Evolutionary conservation across 768 basidiomycete genomes (phyloP).

Genomic region (Leccinum rimulosum): DNA sequence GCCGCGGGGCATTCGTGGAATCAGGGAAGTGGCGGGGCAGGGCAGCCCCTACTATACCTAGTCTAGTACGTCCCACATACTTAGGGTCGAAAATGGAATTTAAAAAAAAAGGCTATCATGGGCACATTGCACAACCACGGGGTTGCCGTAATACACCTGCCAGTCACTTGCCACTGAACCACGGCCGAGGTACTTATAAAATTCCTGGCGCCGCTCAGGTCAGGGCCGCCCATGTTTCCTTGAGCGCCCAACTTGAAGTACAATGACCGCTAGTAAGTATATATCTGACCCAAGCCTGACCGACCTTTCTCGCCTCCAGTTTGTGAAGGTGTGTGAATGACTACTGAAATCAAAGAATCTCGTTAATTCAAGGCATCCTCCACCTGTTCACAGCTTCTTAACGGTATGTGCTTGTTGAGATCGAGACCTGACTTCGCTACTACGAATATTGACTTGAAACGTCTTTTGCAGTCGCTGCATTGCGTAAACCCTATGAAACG

Average conservation of each 20-base stretch:
- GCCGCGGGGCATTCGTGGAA: too few relatives aligned
- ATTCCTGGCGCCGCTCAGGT: too few relatives aligned
- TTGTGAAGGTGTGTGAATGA: constrained; percentile 17
- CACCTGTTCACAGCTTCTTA: constrained; percentile 12
- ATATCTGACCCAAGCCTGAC: constrained; percentile 1
- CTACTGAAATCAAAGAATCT: neutral
- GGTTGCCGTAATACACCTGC: too few relatives aligned
- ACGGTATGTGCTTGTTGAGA: constrained; percentile 9
- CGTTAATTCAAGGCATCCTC: neutral
- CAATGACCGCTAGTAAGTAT: constrained; percentile 7
- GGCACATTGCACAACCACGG: too few relatives aligned
- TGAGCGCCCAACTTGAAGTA: neutral
- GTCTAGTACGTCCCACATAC: too few relatives aligned
- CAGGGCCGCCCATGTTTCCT: neutral
- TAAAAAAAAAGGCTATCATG: too few relatives aligned
- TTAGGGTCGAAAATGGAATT: too few relatives aligned
- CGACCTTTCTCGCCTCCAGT: constrained; percentile 15
- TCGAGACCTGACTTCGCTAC: neutral
- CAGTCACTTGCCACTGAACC: too few relatives aligned
- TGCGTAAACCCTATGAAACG: neutral
- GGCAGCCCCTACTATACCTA: too few relatives aligned
- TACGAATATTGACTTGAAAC: neutral
- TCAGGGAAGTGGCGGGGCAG: too few relatives aligned
- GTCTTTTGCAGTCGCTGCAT: constrained; percentile 15
- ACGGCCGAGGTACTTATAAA: too few relatives aligned